These are phyloP conservation scores for Vitis rotundifolia DNA, from an alignment of 164 flowering plant genomes.

Conservation along the genomic window DNA sequence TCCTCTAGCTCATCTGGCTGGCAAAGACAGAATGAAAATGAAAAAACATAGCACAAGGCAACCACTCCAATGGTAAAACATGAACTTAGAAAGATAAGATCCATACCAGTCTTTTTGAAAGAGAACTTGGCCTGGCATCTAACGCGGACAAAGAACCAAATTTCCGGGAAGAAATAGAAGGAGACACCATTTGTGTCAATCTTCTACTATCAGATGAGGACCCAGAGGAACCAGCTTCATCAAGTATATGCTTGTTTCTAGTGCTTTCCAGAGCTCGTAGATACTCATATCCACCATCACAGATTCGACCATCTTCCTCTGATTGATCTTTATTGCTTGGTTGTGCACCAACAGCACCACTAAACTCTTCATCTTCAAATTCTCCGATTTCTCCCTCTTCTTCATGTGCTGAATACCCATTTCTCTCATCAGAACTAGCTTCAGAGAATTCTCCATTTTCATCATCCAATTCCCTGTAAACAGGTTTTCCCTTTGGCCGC, in stretches of 20 bases:
- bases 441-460: constrained; percentile 83
- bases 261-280: constrained; percentile 36
- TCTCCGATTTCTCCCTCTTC: constrained; percentile 90
- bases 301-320: constrained; percentile 64
- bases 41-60: constrained; percentile 4
- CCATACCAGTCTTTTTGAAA: constrained; percentile 71
- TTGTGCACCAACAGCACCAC: constrained; percentile 52
- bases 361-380: constrained; percentile 78
- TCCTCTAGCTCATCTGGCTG: constrained; percentile 95
- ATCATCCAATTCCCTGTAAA: constrained; percentile 87
- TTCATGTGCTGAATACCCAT: constrained; percentile 59
- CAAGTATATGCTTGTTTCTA: constrained; percentile 44
- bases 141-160: constrained; percentile 96
- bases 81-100: not conserved
- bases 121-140: constrained; percentile 79
- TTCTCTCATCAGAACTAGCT: constrained; percentile 82
- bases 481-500: constrained; percentile 71
- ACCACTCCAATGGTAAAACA: constrained; percentile 6
- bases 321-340: constrained; percentile 45
- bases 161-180: constrained; percentile 76
- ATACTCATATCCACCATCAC: constrained; percentile 50
- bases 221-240: constrained; percentile 85
- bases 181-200: constrained; percentile 51
- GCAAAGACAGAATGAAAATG: constrained; percentile 15
- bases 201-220: constrained; percentile 76